Evolutionary conservation across 177 flowering plant genomes (phyloP).

Genomic region (Vitis hybrid): DNA sequence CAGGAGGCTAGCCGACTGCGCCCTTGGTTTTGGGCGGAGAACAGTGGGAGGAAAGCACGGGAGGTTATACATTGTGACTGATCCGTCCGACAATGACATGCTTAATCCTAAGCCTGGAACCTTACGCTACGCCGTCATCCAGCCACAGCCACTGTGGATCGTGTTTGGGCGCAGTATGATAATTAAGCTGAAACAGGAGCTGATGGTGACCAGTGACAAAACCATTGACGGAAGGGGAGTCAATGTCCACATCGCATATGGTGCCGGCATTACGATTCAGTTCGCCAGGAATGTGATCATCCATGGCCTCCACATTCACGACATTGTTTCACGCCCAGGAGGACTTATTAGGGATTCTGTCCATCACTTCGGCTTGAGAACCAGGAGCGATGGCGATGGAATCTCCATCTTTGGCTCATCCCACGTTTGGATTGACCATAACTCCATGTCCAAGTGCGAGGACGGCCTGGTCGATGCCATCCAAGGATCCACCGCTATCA

Average conservation of each 20-base stretch:
- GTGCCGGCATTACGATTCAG: slow-evolving; percentile 76
- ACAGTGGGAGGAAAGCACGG: slow-evolving; percentile 52
- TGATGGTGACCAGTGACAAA: slow-evolving; percentile 58
- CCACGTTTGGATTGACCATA: slow-evolving; percentile 77
- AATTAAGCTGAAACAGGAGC: slow-evolving; percentile 58
- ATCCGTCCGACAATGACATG: slow-evolving; percentile 38
- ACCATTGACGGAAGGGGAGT: slow-evolving; percentile 77
- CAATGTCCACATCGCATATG: slow-evolving; percentile 55
- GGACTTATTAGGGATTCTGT: slow-evolving; percentile 60
- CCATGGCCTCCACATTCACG: slow-evolving; percentile 64
- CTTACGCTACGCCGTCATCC: slow-evolving; percentile 59
- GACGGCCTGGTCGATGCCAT: slow-evolving; percentile 77
- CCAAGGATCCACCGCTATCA: slow-evolving; percentile 71
- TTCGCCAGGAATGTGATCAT: slow-evolving; percentile 62
- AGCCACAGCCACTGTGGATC: slow-evolving; percentile 72
- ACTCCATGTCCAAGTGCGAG: slow-evolving; percentile 48
- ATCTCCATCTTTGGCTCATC: slow-evolving; percentile 56
- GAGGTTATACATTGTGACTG: slow-evolving; percentile 38
- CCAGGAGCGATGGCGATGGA: slow-evolving; percentile 75
- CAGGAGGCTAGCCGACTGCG: slow-evolving; percentile 55
- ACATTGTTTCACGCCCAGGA: slow-evolving; percentile 41
- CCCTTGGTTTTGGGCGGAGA: slow-evolving; percentile 40
- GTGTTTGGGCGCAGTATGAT: slow-evolving; percentile 55
- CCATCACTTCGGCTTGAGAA: slow-evolving; percentile 53
- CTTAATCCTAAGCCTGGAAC: slow-evolving; percentile 53